Percentiles rank a stretch among this genome's conserved stretches.
Evolutionary conservation across 805 yeast genomes (phyloP).

Genomic region (Candida broadrunensis): DNA sequence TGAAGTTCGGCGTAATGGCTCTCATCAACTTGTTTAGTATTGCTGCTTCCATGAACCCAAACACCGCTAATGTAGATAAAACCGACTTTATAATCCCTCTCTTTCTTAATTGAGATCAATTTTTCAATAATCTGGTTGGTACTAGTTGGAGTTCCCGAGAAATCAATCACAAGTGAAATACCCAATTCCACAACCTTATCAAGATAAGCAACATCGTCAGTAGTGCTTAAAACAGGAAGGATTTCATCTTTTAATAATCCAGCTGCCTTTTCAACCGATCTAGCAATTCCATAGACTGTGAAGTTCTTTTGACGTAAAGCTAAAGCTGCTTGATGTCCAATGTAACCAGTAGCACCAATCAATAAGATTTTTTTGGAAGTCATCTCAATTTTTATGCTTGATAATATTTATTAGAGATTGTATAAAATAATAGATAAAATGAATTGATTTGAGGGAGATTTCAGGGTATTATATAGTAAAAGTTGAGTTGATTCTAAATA

Average conservation of each 20-base stretch:
- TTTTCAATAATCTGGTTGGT: not conserved
- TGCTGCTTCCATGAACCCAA: slow-evolving; percentile 5
- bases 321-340: not conserved
- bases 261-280: not conserved
- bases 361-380: not conserved
- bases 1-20: not conserved
- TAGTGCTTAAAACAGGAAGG: not conserved
- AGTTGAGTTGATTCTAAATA: too few species aligned
- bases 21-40: slow-evolving; percentile 1
- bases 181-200: not conserved
- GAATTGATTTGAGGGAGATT: too few species aligned
- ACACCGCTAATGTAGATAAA: slow-evolving; percentile 4
- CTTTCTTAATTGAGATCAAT: not conserved
- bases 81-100: not conserved
- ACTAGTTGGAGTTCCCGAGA: not conserved
- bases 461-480: too few species aligned
- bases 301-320: not conserved
- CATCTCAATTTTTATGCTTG: not conserved
- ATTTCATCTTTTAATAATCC: not conserved
- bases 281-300: not conserved
- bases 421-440: too few species aligned
- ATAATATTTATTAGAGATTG: too few species aligned
- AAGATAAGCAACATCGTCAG: not conserved
- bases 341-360: not conserved
- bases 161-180: not conserved